Base-by-base conservation (phyloP, 1,284 basidiomycete species). In the Rhodotorula sp. region DNA sequence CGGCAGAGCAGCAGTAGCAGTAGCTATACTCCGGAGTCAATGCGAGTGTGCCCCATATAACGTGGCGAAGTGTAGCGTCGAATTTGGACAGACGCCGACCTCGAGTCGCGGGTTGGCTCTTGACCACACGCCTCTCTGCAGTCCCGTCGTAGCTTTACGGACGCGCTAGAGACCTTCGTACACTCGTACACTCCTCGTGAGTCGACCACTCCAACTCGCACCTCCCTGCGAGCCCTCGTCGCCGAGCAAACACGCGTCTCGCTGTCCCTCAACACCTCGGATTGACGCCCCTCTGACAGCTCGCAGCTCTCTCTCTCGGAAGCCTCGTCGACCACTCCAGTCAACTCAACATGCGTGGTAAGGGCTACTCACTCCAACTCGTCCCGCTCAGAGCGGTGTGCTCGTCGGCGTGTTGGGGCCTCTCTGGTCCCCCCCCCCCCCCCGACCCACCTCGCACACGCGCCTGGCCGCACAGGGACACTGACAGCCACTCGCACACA, bases 61-160 rank as follows among this genome's bases (percentile, higher is more conserved):
- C 29, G 29, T 29, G 29, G 29, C 29, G 29, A 29, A 29, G 29
- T 43, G 8, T 43, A 43, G 39, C 39, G 39, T 43, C 39, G 12
- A 43, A 43, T 12, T 43, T 2, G 39, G 39, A 43, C 39, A 14
- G 58, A 15, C 34, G 58, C 23, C 18, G 20, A 46, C 20, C 3
- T 43, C 39, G 39, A 12, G 34, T 34, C 8, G 34, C 12, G 23
- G 20, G 49, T 48, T 16, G n/a, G 49, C 12, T 51, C 31, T 16
- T 46, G 26, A 18, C 57, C 39, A 47, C 68, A 52, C 43, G 20
- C 51, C 26, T 68, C 70, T 71, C 67, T 58, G 59, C 64, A 51
- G 67, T 64, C 70, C 63, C 64, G 63, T 72, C 70, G 70, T 72
- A 68, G 70, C 64, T 72, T 60, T 61, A 62, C 52, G 70, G 58